phyloP scores from a whole-genome alignment of 139 green algal species.

The Nannochloris sp. region DNA sequence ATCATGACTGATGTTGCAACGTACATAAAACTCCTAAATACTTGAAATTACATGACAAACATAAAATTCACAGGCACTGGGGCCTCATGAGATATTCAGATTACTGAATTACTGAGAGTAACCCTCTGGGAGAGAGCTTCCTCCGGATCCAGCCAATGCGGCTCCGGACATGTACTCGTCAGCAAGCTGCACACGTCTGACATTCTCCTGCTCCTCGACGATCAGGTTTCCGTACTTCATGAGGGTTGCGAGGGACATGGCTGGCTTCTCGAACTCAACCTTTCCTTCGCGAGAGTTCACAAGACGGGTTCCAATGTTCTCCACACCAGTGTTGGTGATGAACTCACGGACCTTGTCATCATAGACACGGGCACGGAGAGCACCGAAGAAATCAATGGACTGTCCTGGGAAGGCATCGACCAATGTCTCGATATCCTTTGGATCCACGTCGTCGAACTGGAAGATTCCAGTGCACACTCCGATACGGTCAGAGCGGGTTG shows the following conservation, averaged over 20 bases:
- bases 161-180: constrained; percentile 86
- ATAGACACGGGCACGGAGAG: constrained; percentile 87
- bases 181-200: constrained; percentile 96
- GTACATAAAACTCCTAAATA: no score
- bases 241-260: constrained; percentile 76
- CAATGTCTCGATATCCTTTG: constrained; percentile 64
- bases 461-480: constrained; percentile 98
- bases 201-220: constrained; percentile 97
- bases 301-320: constrained; percentile 81
- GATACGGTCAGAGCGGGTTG: constrained; percentile 89
- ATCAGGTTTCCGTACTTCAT: constrained; percentile 82
- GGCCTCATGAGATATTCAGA: background rate
- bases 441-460: constrained; percentile 51
- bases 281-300: constrained; percentile 82
- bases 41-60: background rate
- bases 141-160: constrained; percentile 64
- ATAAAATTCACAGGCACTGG: background rate
- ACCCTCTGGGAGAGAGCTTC: constrained; percentile 62
- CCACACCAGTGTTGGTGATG: constrained; percentile 65
- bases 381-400: constrained; percentile 99
- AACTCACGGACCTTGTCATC: constrained; percentile 84
- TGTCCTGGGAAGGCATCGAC: constrained; percentile 97
- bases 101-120: constrained; percentile 19
- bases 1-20: no score
- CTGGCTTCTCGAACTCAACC: constrained; percentile 75